Base-by-base conservation (phyloP, 225 moss, liverwort and hornwort genomes). In the Physcomitrellopsis africana region DNA sequence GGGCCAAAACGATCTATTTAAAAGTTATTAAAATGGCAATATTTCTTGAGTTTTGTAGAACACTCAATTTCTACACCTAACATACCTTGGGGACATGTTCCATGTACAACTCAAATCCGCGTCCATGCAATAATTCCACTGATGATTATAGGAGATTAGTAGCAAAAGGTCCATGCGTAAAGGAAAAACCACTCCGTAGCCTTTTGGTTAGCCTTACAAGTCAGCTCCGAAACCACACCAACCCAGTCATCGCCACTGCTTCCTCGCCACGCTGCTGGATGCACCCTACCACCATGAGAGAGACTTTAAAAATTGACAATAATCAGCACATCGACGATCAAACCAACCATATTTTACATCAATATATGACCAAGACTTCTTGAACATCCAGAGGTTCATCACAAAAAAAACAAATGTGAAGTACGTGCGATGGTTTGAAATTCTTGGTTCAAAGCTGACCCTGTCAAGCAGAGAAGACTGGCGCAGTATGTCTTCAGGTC, bases 401-500 rank as follows among this genome's bases (percentile, higher is more conserved):
- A 37, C 32, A 37, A 37, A 37, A 37, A 37, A 73, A 76, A 48
- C 19, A 49, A 51, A 61, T 84, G 55, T 23, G 65, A 48, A 43
- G 72, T 67, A 67, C 68, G 78, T 72, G 44, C 29, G 69, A 71
- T 86, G 81, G 74, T 74, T 77, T 29, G 20, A 72, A 69, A 81
- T 81, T 80, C 81, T 85, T 85, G 85, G 82, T 7, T 37, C 79
- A 84, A 87, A 74, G 81, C 83, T 65, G 81, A 87, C 86, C 86
- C 84, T 84, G 81, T 87, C 79, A 81, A 86, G 87, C 66, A 86
- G 84, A 81, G 84, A 77, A 72, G 86, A 68, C 73, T 84, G 86
- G 70, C 79, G 84, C 84, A 89, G 91, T 72, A 94, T 77, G 76
- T 89, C 91, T 73, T 88, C 86, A 79, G 96, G 92, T 84, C 86